Conservation (phyloP, 2,329 filamentous ascomycete species). For the Phaeosphaeria sp. region DNA sequence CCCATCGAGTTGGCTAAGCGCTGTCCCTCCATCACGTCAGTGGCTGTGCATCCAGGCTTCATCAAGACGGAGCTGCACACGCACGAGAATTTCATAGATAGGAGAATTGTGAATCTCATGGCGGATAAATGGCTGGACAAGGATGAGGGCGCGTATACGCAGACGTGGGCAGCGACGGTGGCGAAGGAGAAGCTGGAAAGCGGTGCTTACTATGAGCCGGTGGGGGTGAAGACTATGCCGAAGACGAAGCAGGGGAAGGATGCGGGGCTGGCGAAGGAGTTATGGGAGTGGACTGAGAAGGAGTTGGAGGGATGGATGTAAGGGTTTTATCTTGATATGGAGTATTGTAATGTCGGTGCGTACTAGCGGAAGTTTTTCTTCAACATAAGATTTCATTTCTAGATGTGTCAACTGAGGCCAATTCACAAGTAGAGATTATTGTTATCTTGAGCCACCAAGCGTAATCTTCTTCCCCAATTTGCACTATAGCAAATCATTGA, state of each 20-base stretch:
- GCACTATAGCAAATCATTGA: too few relatives aligned
- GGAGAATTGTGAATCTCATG: neutral
- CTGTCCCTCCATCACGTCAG: conserved; percentile 54
- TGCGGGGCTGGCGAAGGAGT: conserved; percentile 4
- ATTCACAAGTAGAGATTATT: too few relatives aligned
- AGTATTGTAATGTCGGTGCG: too few relatives aligned
- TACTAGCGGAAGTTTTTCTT: too few relatives aligned
- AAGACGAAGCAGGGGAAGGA: conserved; percentile 2
- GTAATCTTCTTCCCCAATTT: too few relatives aligned
- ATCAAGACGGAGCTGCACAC: conserved; percentile 32
- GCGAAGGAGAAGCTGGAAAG: neutral
- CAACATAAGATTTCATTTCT: neutral
- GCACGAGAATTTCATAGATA: neutral
- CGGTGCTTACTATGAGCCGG: conserved; percentile 12
- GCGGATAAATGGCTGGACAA: conserved; percentile 1
- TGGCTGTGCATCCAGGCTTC: conserved; percentile 58
- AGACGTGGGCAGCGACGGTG: conserved; percentile 13
- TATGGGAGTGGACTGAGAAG: conserved; percentile 17
- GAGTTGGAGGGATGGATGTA: conserved; percentile 1
- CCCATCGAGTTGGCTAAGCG: conserved; percentile 50
- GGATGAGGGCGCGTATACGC: conserved; percentile 11
- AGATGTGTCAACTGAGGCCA: too few relatives aligned
- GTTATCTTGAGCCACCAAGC: too few relatives aligned
- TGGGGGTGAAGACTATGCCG: conserved; percentile 4
- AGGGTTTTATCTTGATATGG: too few relatives aligned